Evolutionary conservation across 306 rosid species (phyloP).

Genomic region (Rubus parviflorus): DNA sequence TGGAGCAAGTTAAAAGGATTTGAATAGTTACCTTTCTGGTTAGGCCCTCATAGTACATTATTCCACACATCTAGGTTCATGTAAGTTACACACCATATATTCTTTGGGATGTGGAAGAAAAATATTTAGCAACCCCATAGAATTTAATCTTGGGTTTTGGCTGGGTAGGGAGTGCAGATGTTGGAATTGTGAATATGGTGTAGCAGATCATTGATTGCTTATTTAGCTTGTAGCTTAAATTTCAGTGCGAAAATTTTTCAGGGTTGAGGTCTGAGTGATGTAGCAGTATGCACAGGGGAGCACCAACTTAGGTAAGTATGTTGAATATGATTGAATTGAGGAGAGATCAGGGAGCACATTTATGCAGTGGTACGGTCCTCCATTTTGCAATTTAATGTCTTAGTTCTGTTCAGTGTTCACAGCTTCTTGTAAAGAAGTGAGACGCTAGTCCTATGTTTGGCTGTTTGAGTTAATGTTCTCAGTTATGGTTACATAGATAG

Average conservation of each 20-base stretch:
- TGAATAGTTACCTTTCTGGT: constrained; percentile 20
- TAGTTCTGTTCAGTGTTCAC: constrained; percentile 38
- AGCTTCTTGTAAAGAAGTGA: constrained; percentile 43
- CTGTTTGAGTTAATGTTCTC: neutral
- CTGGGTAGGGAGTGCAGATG: constrained; percentile 22
- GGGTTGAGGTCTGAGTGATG: constrained; percentile 60
- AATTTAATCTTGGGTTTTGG: constrained; percentile 27
- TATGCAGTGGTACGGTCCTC: neutral
- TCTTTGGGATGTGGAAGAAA: constrained; percentile 19
- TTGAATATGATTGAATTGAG: constrained; percentile 34
- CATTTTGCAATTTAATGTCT: constrained; percentile 23
- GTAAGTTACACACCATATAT: constrained; percentile 22
- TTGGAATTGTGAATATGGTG: constrained; percentile 28
- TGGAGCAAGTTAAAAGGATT: constrained; percentile 29
- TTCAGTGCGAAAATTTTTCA: constrained; percentile 59
- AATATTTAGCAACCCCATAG: constrained; percentile 18
- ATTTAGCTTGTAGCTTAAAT: constrained; percentile 54
- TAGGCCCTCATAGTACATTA: constrained; percentile 25
- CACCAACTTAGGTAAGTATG: constrained; percentile 59
- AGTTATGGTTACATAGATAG: neutral
- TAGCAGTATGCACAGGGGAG: constrained; percentile 53
- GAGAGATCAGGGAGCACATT: constrained; percentile 18
- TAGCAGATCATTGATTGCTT: constrained; percentile 32
- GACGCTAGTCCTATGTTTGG: constrained; percentile 4
- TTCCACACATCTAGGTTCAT: constrained; percentile 22